Percentiles rank a stretch among this genome's conserved stretches.
These are phyloP conservation scores for Penicillium hesseltinei DNA, from an alignment of 2,329 filamentous ascomycete species.

Conservation along the genomic window DNA sequence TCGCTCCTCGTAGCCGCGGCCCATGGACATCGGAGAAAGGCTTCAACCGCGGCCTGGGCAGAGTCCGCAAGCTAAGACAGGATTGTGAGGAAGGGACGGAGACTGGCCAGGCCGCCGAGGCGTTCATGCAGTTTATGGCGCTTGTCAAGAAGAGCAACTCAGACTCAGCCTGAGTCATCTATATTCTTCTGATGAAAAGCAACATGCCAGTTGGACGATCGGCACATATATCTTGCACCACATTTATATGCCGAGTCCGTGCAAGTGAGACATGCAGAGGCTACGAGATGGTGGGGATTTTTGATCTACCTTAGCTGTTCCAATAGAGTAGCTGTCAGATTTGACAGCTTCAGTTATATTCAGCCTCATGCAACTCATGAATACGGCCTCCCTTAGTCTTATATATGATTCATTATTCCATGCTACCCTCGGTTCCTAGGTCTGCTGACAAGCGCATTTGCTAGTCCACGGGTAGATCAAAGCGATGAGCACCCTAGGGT, in stretches of 20 bases:
- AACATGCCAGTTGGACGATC: neutral
- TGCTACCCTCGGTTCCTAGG: neutral
- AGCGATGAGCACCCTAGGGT: neutral
- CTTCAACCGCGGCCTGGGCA: conserved; percentile 43
- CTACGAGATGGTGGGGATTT: neutral
- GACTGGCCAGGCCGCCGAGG: conserved; percentile 34
- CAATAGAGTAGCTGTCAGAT: conserved; percentile 6
- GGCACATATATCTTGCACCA: neutral
- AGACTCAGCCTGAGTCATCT: conserved; percentile 2
- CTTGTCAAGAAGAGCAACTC: conserved; percentile 28
- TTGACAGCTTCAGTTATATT: neutral
- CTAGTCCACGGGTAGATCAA: neutral
- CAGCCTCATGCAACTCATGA: neutral
- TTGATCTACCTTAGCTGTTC: neutral
- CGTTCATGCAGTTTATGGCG: conserved; percentile 38
- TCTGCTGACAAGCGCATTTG: too few species aligned
- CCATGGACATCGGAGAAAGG: conserved; percentile 45
- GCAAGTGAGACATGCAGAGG: conserved; percentile 8
- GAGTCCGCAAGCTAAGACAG: conserved; percentile 39
- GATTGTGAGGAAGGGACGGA: conserved; percentile 37
- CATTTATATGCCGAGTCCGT: neutral
- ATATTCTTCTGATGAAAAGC: neutral
- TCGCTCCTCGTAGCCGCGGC: conserved; percentile 31
- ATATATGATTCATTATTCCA: neutral
- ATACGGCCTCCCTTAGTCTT: neutral